These are phyloP conservation scores for Bruguiera gymnorhiza DNA, from an alignment of 345 rosid genomes.

Conservation along the genomic window DNA sequence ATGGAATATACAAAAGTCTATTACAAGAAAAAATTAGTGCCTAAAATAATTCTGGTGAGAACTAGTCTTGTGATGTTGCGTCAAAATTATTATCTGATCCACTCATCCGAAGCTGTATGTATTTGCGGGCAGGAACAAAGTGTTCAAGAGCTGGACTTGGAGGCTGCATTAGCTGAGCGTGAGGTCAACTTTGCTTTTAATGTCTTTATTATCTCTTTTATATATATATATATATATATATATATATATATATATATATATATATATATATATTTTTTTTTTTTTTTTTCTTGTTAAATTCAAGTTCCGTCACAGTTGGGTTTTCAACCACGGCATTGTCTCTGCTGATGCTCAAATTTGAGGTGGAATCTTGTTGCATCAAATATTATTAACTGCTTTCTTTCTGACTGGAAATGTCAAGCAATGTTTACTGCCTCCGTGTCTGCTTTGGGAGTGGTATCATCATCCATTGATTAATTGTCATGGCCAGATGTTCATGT, in stretches of 20 bases:
- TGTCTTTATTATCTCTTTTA: background rate
- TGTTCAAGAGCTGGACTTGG: conserved; percentile 88
- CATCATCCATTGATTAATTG: too few species aligned
- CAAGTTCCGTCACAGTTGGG: background rate
- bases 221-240: too few species aligned
- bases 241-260: too few species aligned
- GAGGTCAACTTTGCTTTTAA: conserved; percentile 43
- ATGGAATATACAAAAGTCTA: conserved; percentile 52
- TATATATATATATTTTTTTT: too few species aligned
- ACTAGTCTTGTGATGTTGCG: background rate
- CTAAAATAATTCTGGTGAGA: conserved; percentile 70
- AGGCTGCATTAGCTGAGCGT: conserved; percentile 85
- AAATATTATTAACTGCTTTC: too few species aligned
- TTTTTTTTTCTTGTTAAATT: background rate
- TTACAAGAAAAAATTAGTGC: conserved; percentile 55
- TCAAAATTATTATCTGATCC: conserved; percentile 3
- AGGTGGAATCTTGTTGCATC: too few species aligned
- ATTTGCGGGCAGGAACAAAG: conserved; percentile 66
- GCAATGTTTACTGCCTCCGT: too few species aligned
- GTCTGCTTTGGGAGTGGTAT: too few species aligned
- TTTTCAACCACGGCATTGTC: too few species aligned
- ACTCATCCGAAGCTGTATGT: conserved; percentile 19
- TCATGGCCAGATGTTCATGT: too few species aligned
- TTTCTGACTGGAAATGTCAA: too few species aligned
- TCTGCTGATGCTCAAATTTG: too few species aligned